Percentiles rank a stretch among this genome's conserved stretches.
phyloP scores from a whole-genome alignment of 768 basidiomycete genomes.

The Suillus plorans region DNA sequence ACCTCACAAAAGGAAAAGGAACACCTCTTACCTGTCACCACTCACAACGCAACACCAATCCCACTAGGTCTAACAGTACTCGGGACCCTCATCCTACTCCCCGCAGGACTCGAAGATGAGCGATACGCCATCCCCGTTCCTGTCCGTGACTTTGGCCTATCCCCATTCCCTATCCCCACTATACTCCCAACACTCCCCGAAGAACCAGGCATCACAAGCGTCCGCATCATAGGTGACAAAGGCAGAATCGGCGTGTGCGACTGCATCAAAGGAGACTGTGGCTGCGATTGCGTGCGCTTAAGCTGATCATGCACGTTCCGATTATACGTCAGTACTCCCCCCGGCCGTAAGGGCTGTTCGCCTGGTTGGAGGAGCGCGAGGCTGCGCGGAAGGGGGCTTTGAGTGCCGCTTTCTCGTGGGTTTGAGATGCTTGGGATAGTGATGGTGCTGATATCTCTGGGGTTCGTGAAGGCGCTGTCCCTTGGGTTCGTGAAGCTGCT shows the following conservation, averaged over 20 bases:
- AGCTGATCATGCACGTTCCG: slow-evolving; percentile 35
- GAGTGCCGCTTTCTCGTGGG: neutral
- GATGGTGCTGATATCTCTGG: neutral
- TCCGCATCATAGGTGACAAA: slow-evolving; percentile 17
- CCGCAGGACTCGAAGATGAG: slow-evolving; percentile 20
- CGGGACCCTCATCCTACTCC: slow-evolving; percentile 40
- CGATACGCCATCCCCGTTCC: slow-evolving; percentile 73
- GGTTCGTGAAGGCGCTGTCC: neutral
- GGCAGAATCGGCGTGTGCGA: slow-evolving; percentile 12
- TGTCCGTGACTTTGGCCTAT: slow-evolving; percentile 53
- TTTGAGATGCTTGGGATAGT: neutral
- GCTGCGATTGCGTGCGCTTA: slow-evolving; percentile 21
- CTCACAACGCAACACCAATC: slow-evolving; percentile 3
- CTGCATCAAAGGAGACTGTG: slow-evolving; percentile 18
- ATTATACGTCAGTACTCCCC: slow-evolving; percentile 31
- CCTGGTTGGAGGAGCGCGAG: slow-evolving; percentile 28
- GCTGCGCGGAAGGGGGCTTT: slow-evolving; percentile 23
- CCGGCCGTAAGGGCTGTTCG: slow-evolving; percentile 22
- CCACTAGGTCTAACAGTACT: slow-evolving; percentile 1
- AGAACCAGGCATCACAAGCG: slow-evolving; percentile 14
- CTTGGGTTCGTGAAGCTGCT: neutral
- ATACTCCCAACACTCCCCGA: neutral
- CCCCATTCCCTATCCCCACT: slow-evolving; percentile 4
- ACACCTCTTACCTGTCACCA: neutral
- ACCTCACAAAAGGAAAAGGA: neutral